Conservation (phyloP, 75 land plant genomes). For the Selaginella tamariscina region DNA sequence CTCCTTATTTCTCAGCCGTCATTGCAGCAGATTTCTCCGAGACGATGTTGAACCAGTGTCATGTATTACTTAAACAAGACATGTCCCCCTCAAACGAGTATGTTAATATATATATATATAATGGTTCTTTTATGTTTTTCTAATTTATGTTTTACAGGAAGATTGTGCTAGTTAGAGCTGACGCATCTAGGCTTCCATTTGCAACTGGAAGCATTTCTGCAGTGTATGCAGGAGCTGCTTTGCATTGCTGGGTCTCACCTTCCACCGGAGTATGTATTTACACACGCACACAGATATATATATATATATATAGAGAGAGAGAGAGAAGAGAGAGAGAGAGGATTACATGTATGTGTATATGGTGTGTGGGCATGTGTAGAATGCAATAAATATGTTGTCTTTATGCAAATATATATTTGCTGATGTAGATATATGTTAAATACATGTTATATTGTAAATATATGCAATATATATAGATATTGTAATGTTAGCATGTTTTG, state of each 20-base stretch:
- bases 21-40: slow-evolving; percentile 10
- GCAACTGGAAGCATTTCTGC: neutral
- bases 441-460: no score
- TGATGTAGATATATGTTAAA: no score
- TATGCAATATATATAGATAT: no score
- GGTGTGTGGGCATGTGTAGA: no score
- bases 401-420: no score
- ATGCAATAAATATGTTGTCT: neutral
- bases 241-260: slow-evolving; percentile 7
- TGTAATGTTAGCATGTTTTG: no score
- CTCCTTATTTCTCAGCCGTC: neutral
- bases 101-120: neutral
- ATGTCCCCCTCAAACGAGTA: neutral
- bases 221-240: slow-evolving; percentile 9
- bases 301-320: no score
- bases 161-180: slow-evolving; percentile 1
- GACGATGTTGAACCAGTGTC: slow-evolving; percentile 6
- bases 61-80: neutral
- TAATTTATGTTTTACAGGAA: slow-evolving; percentile 2
- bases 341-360: no score
- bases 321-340: no score
- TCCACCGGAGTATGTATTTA: neutral
- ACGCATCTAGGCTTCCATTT: slow-evolving; percentile 8
- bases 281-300: no score
- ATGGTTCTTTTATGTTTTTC: neutral